These are phyloP conservation scores for Diaporthe nobilis DNA, from an alignment of 2,329 filamentous ascomycete genomes.

Conservation along the genomic window DNA sequence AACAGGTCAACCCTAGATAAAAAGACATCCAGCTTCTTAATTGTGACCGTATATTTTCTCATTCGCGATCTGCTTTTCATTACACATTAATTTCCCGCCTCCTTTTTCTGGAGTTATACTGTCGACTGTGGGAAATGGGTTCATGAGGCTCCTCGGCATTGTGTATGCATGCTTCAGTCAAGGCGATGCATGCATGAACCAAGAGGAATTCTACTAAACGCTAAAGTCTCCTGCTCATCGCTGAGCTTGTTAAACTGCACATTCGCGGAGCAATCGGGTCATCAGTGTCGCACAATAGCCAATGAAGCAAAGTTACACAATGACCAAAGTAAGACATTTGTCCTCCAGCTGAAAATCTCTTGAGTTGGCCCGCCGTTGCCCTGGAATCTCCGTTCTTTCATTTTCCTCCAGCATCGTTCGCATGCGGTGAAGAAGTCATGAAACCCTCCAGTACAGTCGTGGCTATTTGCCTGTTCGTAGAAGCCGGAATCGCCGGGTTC, in stretches of 20 bases:
- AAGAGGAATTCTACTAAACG: not conserved
- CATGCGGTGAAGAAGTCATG: not conserved
- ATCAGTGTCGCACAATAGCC: not conserved
- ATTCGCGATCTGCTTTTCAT: no score
- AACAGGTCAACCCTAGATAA: no score
- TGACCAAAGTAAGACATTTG: not conserved
- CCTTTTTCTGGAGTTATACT: fast-evolving
- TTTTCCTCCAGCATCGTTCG: fast-evolving
- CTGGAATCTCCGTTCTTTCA: not conserved
- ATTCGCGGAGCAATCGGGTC: not conserved
- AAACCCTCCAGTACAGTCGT: fast-evolving
- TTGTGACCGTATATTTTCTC: not conserved
- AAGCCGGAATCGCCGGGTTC: not conserved
- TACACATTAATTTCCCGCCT: not conserved
- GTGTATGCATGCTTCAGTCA: fast-evolving
- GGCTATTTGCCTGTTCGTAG: not conserved
- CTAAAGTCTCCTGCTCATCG: slow-evolving; percentile 2
- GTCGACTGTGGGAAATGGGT: fast-evolving
- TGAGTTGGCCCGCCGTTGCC: not conserved
- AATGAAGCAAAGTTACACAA: not conserved
- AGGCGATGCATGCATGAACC: not conserved
- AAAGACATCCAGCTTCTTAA: not conserved
- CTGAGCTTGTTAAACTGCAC: not conserved
- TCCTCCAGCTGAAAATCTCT: not conserved
- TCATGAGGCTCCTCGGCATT: fast-evolving